Evolutionary conservation across 352 stramenopile species (phyloP).

Genomic region (Pythium coloratum): DNA sequence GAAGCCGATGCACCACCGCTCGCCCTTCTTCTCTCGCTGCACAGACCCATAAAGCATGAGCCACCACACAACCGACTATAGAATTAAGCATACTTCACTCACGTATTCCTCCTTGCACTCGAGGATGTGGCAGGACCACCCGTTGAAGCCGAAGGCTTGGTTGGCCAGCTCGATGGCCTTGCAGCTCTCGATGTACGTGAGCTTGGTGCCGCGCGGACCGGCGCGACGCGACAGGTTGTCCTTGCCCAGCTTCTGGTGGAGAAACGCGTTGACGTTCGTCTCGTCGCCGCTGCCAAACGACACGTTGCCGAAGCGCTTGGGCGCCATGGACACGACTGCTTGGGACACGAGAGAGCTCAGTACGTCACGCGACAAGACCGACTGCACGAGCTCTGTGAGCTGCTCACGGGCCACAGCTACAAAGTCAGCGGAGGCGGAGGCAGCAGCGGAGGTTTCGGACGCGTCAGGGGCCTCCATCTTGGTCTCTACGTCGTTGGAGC

Average conservation of each 20-base stretch:
- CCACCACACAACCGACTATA: neutral
- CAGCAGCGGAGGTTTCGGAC: neutral
- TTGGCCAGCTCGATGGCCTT: conserved; percentile 89
- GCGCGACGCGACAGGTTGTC: conserved; percentile 66
- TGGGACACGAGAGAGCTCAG: conserved; percentile 26
- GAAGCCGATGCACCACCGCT: conserved; percentile 77
- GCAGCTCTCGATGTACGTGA: conserved; percentile 89
- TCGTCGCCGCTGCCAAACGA: conserved; percentile 54
- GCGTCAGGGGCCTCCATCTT: neutral
- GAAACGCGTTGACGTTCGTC: conserved; percentile 59
- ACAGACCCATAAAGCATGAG: neutral
- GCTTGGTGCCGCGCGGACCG: conserved; percentile 63
- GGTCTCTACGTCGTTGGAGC: conserved; percentile 1
- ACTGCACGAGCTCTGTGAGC: conserved; percentile 23
- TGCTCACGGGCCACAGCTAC: conserved; percentile 23
- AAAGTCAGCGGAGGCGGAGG: neutral
- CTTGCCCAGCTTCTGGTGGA: conserved; percentile 84
- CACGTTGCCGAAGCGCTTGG: conserved; percentile 58
- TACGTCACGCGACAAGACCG: conserved; percentile 27
- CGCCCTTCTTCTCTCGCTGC: conserved; percentile 67
- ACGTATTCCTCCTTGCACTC: conserved; percentile 88
- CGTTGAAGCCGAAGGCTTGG: conserved; percentile 87
- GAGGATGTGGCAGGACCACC: conserved; percentile 81
- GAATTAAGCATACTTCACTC: conserved; percentile 19
- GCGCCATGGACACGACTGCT: conserved; percentile 19